phyloP scores from a whole-genome alignment of 106 monocot species.

The Xerophyta viscosa region DNA sequence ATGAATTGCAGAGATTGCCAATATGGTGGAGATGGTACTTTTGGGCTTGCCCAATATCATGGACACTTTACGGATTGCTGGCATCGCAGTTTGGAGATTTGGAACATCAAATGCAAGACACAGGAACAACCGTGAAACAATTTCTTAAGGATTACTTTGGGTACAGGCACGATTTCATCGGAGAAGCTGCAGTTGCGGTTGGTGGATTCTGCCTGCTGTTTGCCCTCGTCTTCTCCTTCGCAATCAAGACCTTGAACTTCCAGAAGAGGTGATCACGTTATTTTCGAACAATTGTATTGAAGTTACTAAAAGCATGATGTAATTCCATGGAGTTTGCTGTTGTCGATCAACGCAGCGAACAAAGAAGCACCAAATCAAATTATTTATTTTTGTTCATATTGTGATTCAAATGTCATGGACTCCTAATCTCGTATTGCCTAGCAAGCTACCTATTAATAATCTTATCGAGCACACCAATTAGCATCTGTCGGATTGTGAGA shows the following conservation, averaged over 20 bases:
- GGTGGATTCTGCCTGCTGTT: constrained; percentile 19
- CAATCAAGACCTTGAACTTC: constrained; percentile 9
- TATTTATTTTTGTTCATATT: too few species aligned
- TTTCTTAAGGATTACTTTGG: constrained; percentile 27
- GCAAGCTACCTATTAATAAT: too few species aligned
- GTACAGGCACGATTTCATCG: constrained; percentile 24
- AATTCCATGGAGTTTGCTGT: too few species aligned
- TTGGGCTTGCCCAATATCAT: constrained; percentile 29
- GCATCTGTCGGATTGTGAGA: too few species aligned
- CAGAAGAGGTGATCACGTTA: constrained; percentile 1
- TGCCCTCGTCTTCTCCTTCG: constrained; percentile 5
- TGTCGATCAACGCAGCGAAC: too few species aligned
- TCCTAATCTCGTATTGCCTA: too few species aligned
- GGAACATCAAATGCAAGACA: constrained; percentile 9
- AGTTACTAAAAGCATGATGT: too few species aligned
- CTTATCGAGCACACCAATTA: too few species aligned
- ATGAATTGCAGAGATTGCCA: constrained; percentile 16
- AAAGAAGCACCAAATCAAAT: too few species aligned
- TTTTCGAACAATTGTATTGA: too few species aligned
- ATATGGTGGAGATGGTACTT: constrained; percentile 44
- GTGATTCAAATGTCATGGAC: too few species aligned
- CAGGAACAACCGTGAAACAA: constrained; percentile 2
- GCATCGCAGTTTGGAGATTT: constrained; percentile 25
- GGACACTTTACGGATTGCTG: constrained; percentile 29
- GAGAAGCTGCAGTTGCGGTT: constrained; percentile 6